phyloP scores from a whole-genome alignment of 208 protist genomes.

The Leishmania tropica region DNA sequence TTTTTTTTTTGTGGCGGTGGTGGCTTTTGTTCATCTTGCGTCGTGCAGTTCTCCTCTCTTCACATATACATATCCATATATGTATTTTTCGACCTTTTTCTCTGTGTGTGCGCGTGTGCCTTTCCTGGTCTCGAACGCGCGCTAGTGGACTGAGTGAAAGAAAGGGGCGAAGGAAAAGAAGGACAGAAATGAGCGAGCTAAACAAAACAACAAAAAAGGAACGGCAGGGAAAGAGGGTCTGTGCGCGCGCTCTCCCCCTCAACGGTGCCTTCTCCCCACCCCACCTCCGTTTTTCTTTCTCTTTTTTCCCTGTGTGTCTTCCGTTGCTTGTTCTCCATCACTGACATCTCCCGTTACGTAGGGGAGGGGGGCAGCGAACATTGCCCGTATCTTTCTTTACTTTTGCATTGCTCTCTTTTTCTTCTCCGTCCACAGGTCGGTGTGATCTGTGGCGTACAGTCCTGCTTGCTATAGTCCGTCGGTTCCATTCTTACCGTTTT shows the following conservation, averaged over 20 bases:
- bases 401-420: background rate
- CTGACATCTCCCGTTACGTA: background rate
- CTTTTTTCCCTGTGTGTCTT: background rate
- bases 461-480: background rate
- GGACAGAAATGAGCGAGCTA: too few species aligned
- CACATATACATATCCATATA: too few species aligned
- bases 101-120: background rate
- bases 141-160: background rate
- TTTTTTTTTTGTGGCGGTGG: too few species aligned
- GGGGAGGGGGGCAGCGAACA: too few species aligned
- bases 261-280: background rate
- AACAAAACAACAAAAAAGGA: too few species aligned
- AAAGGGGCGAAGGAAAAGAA: too few species aligned
- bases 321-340: background rate
- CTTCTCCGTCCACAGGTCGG: background rate
- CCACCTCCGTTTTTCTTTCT: background rate
- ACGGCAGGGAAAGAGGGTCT: background rate
- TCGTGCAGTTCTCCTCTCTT: too few species aligned
- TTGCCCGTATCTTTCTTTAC: background rate
- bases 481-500: background rate
- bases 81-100: background rate
- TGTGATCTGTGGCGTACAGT: background rate
- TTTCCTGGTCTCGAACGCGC: background rate
- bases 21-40: too few species aligned
- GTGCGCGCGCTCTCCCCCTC: background rate